Base-by-base conservation (phyloP, 2,329 filamentous ascomycete genomes). In the Diaporthe citrichinensis region DNA sequence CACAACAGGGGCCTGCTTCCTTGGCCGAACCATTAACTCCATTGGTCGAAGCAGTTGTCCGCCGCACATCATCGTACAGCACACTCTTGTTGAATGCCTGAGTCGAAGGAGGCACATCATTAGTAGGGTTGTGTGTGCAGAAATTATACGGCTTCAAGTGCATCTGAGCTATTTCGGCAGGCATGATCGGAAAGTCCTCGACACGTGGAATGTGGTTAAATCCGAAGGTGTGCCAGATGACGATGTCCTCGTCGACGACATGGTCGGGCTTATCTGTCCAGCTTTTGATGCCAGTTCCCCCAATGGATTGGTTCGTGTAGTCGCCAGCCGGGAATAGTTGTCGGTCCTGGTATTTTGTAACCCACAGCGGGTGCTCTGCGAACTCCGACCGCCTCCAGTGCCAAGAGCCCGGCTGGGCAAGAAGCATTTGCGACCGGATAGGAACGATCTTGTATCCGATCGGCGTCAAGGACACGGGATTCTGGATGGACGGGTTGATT, bases 121-220 rank as follows among this genome's bases (percentile, higher is more conserved):
- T 73, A 0, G 84, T 86, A 0, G 88, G 89, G 73, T 90, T 90
- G 6, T 84, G 84, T 1, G 83, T 81, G 76, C 90, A 90, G 78
- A 91, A 89, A 76, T 90, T 90, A 2, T 87, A 86, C 0, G 89
- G 88, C 79, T 89, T 57, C 28, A 57, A 34, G 31, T 57, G 84
- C 78, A 90, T 83, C 72, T 85, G 55, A 28, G 55, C 28, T 57
- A 57, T 88, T 80, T 93, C 92, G 76, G 85, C 88, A 0, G 92
- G 92, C 92, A 94, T 94, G 7, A 93, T 90, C 0, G 91, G 92
- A 85, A 92, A 94, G 79, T 94, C 92, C 78, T 94, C 92, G 15
- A 90, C 87, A 0, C 92, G 85, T 0, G 92, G 91, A 34, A 92
- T 90, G 78, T 94, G 92, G 46, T 92, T 93, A 36, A 92, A 88